Conservation (phyloP, 345 rosid genomes). For the Sonneratia caseolaris region DNA sequence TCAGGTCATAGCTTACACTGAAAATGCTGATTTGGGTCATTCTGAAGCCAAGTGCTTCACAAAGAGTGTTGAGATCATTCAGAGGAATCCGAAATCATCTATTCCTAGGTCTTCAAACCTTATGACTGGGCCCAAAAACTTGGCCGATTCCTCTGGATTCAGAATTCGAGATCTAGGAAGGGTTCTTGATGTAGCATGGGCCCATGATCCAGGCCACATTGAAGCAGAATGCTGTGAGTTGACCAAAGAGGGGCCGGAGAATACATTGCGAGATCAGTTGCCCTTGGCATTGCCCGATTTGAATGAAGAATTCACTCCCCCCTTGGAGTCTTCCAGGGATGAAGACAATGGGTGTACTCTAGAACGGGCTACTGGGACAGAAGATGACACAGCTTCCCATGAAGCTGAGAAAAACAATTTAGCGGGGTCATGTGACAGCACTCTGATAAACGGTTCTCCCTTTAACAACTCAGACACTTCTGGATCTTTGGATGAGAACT, state of each 20-base stretch:
- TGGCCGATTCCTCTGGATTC: slow-evolving; percentile 39
- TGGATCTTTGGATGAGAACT: slow-evolving; percentile 67
- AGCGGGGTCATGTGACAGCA: slow-evolving; percentile 73
- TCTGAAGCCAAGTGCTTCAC: slow-evolving; percentile 72
- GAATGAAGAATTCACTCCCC: slow-evolving; percentile 85
- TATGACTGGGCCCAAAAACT: slow-evolving; percentile 21
- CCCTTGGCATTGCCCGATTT: slow-evolving; percentile 73
- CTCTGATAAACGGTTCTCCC: slow-evolving; percentile 60
- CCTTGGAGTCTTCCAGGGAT: slow-evolving; percentile 71
- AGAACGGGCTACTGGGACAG: slow-evolving; percentile 46
- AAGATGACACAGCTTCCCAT: slow-evolving; percentile 68
- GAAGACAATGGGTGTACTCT: slow-evolving; percentile 54
- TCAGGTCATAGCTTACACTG: slow-evolving; percentile 48
- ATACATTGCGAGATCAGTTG: slow-evolving; percentile 24
- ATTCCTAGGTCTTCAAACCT: slow-evolving; percentile 10
- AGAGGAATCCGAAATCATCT: slow-evolving; percentile 31
- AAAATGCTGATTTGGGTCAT: slow-evolving; percentile 49
- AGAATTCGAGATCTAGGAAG: slow-evolving; percentile 66
- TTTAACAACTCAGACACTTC: slow-evolving; percentile 31
- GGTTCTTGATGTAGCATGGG: slow-evolving; percentile 56
- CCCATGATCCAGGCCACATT: slow-evolving; percentile 57
- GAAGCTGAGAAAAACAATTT: slow-evolving; percentile 46
- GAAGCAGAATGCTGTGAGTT: slow-evolving; percentile 55
- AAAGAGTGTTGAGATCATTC: slow-evolving; percentile 52
- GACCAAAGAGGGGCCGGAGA: slow-evolving; percentile 28